Conservation (phyloP, 1,284 basidiomycete genomes). For the Leccinum solheimii region DNA sequence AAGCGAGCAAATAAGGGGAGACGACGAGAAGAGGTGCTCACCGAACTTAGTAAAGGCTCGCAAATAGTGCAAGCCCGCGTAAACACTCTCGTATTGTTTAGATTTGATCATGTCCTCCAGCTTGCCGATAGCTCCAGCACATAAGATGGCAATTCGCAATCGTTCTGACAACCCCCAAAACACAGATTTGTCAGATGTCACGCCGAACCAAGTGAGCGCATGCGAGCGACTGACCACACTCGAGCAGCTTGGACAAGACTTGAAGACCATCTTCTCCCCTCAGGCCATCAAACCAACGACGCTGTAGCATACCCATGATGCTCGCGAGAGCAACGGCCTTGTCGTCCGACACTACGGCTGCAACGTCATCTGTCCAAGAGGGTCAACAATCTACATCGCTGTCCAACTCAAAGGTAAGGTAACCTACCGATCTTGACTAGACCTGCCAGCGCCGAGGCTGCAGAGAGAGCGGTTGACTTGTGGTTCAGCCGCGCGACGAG, state of each 20-base stretch:
- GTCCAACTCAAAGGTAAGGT: background rate
- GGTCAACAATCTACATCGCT: background rate
- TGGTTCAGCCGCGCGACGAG: conserved; percentile 21
- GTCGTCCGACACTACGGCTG: conserved; percentile 5
- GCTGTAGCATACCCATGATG: conserved; percentile 24
- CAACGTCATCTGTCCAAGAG: conserved; percentile 20
- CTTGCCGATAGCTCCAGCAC: conserved; percentile 11
- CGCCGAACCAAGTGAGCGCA: background rate
- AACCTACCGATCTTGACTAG: conserved; percentile 25
- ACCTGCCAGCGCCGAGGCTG: conserved; percentile 21
- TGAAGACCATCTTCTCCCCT: conserved; percentile 30
- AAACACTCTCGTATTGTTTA: conserved; percentile 3
- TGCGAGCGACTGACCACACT: conserved; percentile 21
- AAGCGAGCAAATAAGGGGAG: background rate
- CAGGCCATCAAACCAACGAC: conserved; percentile 31
- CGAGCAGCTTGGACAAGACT: conserved; percentile 21
- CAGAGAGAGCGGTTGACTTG: conserved; percentile 22
- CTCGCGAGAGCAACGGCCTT: background rate
- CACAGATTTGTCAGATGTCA: background rate
- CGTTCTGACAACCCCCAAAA: conserved; percentile 8
- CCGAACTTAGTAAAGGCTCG: conserved; percentile 23
- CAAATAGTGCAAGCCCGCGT: conserved; percentile 28
- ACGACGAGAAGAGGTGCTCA: conserved; percentile 3
- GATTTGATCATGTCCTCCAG: conserved; percentile 19
- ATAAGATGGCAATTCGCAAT: conserved; percentile 18